These are phyloP conservation scores for Asterella californica DNA, from an alignment of 225 moss, liverwort and hornwort genomes.

Conservation along the genomic window DNA sequence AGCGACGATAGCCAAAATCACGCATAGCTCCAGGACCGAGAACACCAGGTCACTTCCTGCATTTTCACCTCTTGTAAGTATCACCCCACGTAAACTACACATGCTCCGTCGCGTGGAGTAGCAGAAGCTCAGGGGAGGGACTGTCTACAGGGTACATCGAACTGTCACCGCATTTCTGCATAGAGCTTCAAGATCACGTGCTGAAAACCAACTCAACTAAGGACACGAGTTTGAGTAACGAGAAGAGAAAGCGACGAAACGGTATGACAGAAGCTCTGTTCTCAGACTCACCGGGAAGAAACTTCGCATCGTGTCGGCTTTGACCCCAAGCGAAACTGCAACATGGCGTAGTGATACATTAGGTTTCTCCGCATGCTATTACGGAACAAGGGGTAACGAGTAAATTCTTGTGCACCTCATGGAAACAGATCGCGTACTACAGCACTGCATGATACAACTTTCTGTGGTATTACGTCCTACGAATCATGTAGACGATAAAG, in stretches of 20 bases:
- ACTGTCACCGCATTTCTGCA: not conserved
- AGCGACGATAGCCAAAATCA: constrained; percentile 24
- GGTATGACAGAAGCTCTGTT: not conserved
- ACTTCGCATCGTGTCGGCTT: constrained; percentile 41
- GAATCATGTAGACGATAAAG: not conserved
- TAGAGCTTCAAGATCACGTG: not conserved
- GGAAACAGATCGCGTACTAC: not conserved
- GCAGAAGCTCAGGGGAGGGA: not conserved
- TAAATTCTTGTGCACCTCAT: not conserved
- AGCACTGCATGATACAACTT: not conserved
- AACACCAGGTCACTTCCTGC: constrained; percentile 64
- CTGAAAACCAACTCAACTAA: not conserved
- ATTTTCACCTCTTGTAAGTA: not conserved
- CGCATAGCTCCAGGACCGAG: constrained; percentile 32
- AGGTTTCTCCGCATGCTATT: not conserved
- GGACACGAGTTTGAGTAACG: not conserved
- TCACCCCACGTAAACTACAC: no score
- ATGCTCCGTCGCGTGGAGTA: no score
- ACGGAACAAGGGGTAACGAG: no score
- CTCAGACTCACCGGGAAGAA: constrained; percentile 67
- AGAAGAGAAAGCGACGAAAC: not conserved
- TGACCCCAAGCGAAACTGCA: constrained; percentile 83
- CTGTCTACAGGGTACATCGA: not conserved
- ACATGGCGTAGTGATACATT: not conserved
- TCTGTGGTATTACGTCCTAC: not conserved